Evolutionary conservation across 306 rosid genomes (phyloP).

Genomic region (Acmispon strigosus): DNA sequence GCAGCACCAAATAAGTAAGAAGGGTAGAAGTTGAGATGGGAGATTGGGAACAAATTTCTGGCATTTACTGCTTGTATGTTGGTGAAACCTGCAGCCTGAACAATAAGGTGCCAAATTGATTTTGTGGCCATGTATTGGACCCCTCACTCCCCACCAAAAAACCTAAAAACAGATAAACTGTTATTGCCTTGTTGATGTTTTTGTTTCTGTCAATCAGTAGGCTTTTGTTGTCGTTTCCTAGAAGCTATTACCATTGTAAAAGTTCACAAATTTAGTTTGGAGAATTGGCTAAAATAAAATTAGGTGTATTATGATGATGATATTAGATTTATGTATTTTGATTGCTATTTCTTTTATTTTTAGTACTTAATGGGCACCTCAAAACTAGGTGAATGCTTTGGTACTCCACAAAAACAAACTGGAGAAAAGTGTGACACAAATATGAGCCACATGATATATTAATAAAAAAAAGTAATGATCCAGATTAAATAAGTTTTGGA

Average conservation of each 20-base stretch:
- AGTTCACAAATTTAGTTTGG: neutral
- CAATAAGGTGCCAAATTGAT: slow-evolving; percentile 20
- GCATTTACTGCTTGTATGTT: slow-evolving; percentile 11
- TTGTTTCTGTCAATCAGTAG: neutral
- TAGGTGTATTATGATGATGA: neutral
- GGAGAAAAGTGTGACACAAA: too few relatives aligned
- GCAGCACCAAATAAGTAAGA: slow-evolving; percentile 5
- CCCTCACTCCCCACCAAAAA: neutral
- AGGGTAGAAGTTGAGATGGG: slow-evolving; percentile 11
- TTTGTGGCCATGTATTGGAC: slow-evolving; percentile 2
- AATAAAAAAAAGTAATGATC: too few relatives aligned
- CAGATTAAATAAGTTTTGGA: too few relatives aligned
- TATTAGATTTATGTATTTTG: neutral
- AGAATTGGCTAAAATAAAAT: slow-evolving; percentile 11
- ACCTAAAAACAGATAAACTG: neutral
- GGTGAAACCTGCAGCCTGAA: slow-evolving; percentile 11
- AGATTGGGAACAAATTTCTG: slow-evolving; percentile 5
- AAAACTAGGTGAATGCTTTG: too few relatives aligned
- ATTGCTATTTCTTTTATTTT: neutral
- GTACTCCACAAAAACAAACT: too few relatives aligned
- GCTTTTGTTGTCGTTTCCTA: slow-evolving; percentile 20
- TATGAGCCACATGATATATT: too few relatives aligned
- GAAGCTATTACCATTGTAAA: neutral
- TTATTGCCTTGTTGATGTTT: slow-evolving; percentile 14
- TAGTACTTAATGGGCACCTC: neutral